Evolutionary conservation across 1,284 basidiomycete genomes (phyloP), one percentile per base, ranked within the genome.

Genomic region (Quambalaria eucalypti): DNA sequence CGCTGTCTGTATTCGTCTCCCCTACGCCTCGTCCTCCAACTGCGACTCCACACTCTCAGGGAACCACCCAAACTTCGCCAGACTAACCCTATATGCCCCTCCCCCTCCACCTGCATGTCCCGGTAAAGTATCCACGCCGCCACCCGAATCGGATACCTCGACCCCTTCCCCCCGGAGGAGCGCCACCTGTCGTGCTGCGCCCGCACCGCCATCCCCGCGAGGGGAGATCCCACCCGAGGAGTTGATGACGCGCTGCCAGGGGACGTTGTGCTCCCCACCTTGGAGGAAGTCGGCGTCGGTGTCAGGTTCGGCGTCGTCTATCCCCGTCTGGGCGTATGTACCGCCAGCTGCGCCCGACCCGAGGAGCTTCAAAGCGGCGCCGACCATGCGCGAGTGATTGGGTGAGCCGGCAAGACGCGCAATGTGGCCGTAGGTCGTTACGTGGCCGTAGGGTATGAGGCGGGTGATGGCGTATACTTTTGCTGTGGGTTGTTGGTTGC

Each of bases 361-460:
- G n/a, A n/a, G n/a, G n/a, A n/a, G n/a, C 47, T 71, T 71, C 8
- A 74, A 59, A 1, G 72, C 72, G 2, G 62, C 50, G 0, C 72
- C 72, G 9, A 74, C 72, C 40, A 73, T 60, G 9, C 72, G 61
- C 1, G 68, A 65, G 50, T 74, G 64, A 59, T 47, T 5, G 23
- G 30, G 36, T 1, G 36, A 53, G 14, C 71, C 71, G 5, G 63
- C 53, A 8, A 74, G 61, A 36, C 62, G 57, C 0, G 71, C 72
- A 31, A 74, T 71, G 52, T 71, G 69, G 21, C 65, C 71, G 55
- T 74, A 74, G 14, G 66, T 65, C n/a, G 71, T 72, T 2, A 74
- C 71, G 19, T 53, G 59, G 3, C 70, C 70, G 23, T 39, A 21
- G 1, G 70, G 70, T 28, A 73, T 71, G 23, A 61, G 54, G 10